Evolutionary conservation across 306 rosid species (phyloP), one percentile per base, ranked within the genome.

Genomic region (Prunus fruticosa): DNA sequence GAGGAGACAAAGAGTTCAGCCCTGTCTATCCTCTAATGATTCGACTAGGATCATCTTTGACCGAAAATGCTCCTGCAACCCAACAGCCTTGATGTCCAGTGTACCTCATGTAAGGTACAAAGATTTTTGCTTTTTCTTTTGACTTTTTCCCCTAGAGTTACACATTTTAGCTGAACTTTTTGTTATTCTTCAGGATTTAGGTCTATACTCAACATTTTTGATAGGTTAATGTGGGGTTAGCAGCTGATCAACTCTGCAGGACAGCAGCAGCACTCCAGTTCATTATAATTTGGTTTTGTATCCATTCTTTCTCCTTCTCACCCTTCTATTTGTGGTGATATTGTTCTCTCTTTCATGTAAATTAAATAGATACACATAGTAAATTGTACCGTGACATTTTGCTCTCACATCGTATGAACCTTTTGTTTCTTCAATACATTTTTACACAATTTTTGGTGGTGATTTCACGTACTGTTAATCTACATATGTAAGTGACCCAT

Each of bases 1-100:
- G 99, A 82, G 91, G 98, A 64, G 99, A 96, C 78, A 96, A 88
- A 85, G 99, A 92, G 82, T 96, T 96, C 69, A 96, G 90, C 64
- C 93, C 99, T 30, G 87, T 96, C 46, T 96, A 92, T 86, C 99
- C 97, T 72, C 98, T 92, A 68, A 92, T 96, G 99, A 81, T 92
- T 86, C 97, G 72, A 80, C 34, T 96, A 76, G 99, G 98, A 65
- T 90, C 97, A 5, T 84, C 97, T 1, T 78, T 92, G 87, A 86
- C 88, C 1, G 89, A 77, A 66, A 91, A 88, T 68, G 43, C 77
- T 64, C 82, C 71, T 38, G 71, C 79, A 18, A 73, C 92, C 64
- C 79, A 84, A 32, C 87, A 49, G 71, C 82, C 82, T 71, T 92
- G 86, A 89, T 74, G 57, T n/a, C 66, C 30, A 45, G 67, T 65